A percentile compares a stretch with the other conserved stretches of the same genome.
phyloP scores from a whole-genome alignment of 768 basidiomycete genomes.

The Suillus luteus region DNA sequence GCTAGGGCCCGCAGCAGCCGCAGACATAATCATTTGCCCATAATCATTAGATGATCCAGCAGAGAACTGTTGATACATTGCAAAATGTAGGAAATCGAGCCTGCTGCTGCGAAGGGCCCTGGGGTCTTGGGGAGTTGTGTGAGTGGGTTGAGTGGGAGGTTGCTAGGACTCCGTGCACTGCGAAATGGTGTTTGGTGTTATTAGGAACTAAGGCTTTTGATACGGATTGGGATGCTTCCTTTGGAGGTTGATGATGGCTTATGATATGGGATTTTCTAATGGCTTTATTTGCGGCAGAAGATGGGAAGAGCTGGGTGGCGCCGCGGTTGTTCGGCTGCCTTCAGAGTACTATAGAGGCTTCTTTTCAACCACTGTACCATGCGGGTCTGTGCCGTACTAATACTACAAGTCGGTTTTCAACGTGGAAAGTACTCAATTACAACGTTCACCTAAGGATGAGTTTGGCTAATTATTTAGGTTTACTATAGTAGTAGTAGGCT shows the following conservation, averaged over 20 bases:
- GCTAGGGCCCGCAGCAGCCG: slow-evolving; percentile 36
- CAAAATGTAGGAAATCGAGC: slow-evolving; percentile 28
- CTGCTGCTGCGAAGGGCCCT: slow-evolving; percentile 28
- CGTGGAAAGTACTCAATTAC: too few relatives aligned
- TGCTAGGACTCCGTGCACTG: slow-evolving; percentile 31
- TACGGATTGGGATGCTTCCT: slow-evolving; percentile 6
- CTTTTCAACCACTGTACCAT: not conserved
- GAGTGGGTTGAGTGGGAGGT: slow-evolving; percentile 9
- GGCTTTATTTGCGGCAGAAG: not conserved
- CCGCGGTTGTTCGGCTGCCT: not conserved
- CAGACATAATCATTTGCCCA: slow-evolving; percentile 35
- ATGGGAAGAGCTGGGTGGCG: not conserved
- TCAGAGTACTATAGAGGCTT: not conserved
- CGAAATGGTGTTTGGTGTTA: slow-evolving; percentile 27
- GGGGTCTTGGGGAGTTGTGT: slow-evolving; percentile 26
- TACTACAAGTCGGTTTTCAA: not conserved
- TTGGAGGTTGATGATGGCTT: not conserved
- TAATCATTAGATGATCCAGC: slow-evolving; percentile 35
- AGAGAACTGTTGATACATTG: slow-evolving; percentile 39
- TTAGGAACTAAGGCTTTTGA: slow-evolving; percentile 31
- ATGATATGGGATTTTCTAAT: too few relatives aligned
- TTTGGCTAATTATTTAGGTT: not conserved
- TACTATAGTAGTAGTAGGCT: not conserved
- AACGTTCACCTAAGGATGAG: too few relatives aligned
- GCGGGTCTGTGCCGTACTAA: not conserved